Percentiles rank a stretch among this genome's conserved stretches.
Evolutionary conservation across 2,329 filamentous ascomycete species (phyloP).

Genomic region (Phialocephala sp.): DNA sequence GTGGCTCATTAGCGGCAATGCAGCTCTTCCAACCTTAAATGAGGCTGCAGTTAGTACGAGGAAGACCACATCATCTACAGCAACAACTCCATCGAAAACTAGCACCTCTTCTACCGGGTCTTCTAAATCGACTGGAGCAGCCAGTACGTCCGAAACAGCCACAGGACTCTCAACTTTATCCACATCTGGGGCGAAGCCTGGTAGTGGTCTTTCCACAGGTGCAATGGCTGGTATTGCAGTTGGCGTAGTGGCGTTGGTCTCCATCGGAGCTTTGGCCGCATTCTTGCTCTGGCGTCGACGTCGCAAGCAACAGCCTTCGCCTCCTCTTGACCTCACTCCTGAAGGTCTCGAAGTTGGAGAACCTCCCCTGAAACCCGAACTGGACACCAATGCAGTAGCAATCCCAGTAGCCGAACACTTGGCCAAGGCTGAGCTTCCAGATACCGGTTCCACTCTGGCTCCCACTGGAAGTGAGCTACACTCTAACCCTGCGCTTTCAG

Average conservation of each 20-base stretch:
- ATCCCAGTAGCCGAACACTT: background rate
- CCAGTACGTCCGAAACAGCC: background rate
- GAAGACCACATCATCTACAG: conserved; percentile 1
- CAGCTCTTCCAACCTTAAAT: conserved; percentile 11
- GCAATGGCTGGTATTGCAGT: conserved; percentile 19
- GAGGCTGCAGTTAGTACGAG: conserved; percentile 9
- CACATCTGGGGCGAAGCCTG: background rate
- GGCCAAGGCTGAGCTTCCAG: conserved; percentile 6
- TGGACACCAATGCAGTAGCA: conserved; percentile 2
- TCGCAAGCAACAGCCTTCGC: background rate
- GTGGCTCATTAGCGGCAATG: conserved; percentile 15
- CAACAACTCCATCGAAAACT: background rate
- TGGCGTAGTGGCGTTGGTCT: background rate
- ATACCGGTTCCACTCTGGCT: background rate
- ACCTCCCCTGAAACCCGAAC: conserved; percentile 7
- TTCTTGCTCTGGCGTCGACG: conserved; percentile 13
- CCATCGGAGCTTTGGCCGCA: conserved; percentile 8
- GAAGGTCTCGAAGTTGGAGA: conserved; percentile 20
- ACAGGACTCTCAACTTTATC: background rate
- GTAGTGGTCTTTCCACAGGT: conserved; percentile 7
- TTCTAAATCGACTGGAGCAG: background rate
- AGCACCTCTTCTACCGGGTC: background rate
- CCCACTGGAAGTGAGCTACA: background rate
- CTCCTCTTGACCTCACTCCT: conserved; percentile 12
- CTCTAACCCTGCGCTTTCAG: background rate